Evolutionary conservation across 1,284 basidiomycete genomes (phyloP).

Genomic region (Bjerkandera adusta): DNA sequence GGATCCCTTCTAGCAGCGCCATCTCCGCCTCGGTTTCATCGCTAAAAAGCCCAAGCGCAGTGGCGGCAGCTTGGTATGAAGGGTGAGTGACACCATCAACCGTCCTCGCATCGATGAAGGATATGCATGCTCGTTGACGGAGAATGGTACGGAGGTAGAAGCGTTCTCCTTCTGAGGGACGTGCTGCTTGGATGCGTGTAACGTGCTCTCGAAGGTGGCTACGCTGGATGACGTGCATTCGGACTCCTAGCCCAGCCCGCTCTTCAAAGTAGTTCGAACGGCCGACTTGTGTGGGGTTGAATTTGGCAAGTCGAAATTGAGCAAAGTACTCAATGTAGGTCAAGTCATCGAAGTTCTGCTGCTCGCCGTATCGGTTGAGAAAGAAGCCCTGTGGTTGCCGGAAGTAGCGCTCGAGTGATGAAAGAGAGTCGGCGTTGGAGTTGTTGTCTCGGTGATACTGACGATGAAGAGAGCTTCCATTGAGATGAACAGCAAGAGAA

Average conservation of each 20-base stretch:
- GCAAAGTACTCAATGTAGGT: conserved; percentile 26
- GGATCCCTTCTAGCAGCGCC: conserved; percentile 22
- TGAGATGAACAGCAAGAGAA: conserved; percentile 31
- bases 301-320: conserved; percentile 20
- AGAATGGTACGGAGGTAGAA: conserved; percentile 34
- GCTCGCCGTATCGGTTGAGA: conserved; percentile 1
- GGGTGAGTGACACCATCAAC: conserved; percentile 19
- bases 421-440: conserved; percentile 16
- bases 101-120: conserved; percentile 24
- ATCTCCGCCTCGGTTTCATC: conserved; percentile 22
- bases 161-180: conserved; percentile 30
- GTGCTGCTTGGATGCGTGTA: conserved; percentile 25
- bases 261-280: conserved; percentile 15
- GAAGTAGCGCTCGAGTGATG: conserved; percentile 31
- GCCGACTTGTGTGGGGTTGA: not conserved
- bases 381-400: conserved; percentile 20
- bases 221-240: conserved; percentile 26
- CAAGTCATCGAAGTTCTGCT: conserved; percentile 18
- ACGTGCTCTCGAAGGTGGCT: conserved; percentile 18
- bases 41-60: conserved; percentile 16
- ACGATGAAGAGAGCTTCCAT: conserved; percentile 10
- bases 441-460: conserved; percentile 19
- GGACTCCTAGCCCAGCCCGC: not conserved
- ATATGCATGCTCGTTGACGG: conserved; percentile 16
- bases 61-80: conserved; percentile 31